phyloP scores from a whole-genome alignment of 2,329 filamentous ascomycete genomes.

The Beauveria medogensis region DNA sequence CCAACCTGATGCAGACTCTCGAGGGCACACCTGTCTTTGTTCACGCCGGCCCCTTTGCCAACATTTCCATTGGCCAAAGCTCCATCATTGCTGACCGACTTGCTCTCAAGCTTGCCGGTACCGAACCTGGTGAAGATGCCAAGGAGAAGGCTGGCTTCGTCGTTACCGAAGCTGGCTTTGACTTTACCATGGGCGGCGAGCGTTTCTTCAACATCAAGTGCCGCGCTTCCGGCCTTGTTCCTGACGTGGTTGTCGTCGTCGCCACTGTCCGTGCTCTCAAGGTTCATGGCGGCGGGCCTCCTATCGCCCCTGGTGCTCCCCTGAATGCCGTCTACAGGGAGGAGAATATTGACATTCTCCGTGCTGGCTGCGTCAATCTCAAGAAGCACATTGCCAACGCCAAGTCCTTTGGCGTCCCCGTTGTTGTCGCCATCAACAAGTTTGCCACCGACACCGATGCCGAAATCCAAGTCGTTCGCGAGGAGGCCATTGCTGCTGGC shows the following conservation, averaged over 20 bases:
- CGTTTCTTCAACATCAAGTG: constrained; percentile 99
- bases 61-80: constrained; percentile 95
- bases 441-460: constrained; percentile 91
- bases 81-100: constrained; percentile 93
- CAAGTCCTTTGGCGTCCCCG: constrained; percentile 79
- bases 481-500: constrained; percentile 85
- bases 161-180: constrained; percentile 94
- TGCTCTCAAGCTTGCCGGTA: constrained; percentile 90
- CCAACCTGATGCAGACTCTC: constrained; percentile 96
- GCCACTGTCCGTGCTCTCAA: constrained; percentile 93
- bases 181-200: constrained; percentile 99
- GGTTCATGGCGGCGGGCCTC: constrained; percentile 93
- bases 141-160: constrained; percentile 81
- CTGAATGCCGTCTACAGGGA: constrained; percentile 84
- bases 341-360: constrained; percentile 87
- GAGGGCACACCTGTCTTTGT: constrained; percentile 97
- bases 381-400: constrained; percentile 94
- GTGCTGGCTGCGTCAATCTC: constrained; percentile 85
- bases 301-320: constrained; percentile 77
- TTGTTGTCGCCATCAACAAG: constrained; percentile 95
- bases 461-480: constrained; percentile 79
- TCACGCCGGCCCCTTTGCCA: constrained; percentile 94
- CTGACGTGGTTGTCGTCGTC: constrained; percentile 90
- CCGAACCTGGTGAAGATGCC: constrained; percentile 83
- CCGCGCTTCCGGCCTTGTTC: constrained; percentile 82